These are phyloP conservation scores for Paraurostyla sp. DNA, from an alignment of 73 alveolate genomes.

Conservation along the genomic window DNA sequence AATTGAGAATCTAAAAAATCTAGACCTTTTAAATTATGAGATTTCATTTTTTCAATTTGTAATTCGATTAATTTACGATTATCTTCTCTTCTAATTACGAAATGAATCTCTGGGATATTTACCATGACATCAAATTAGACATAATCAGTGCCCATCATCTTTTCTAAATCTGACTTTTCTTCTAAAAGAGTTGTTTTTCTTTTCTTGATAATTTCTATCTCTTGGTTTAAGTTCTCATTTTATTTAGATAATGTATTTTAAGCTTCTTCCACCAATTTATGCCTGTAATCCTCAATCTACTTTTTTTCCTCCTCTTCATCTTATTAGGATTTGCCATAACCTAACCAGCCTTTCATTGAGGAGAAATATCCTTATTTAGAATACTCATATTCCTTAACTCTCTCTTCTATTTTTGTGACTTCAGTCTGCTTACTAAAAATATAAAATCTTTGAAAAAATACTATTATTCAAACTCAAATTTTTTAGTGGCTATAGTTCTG, in stretches of 20 bases:
- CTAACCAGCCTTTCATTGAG: conserved; percentile 25
- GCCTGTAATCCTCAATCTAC: conserved; percentile 46
- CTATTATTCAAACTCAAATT: conserved; percentile 37
- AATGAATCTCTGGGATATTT: conserved; percentile 52
- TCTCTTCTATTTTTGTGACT: conserved; percentile 12
- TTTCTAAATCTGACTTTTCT: conserved; percentile 4
- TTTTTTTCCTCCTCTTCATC: conserved; percentile 38
- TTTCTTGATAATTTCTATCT: conserved; percentile 2
- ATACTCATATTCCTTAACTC: conserved; percentile 54
- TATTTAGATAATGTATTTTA: not conserved
- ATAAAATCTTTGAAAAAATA: not conserved
- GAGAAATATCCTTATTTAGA: conserved; percentile 6
- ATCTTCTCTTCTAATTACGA: conserved; percentile 51
- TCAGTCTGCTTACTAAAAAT: not conserved
- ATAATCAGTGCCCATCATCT: conserved; percentile 14
- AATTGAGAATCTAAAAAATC: conserved; percentile 59
- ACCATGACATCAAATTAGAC: not conserved
- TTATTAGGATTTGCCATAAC: conserved; percentile 64
- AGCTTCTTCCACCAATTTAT: conserved; percentile 29
- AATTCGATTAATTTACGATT: conserved; percentile 44
- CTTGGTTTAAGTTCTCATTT: not conserved
- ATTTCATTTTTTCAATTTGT: conserved; percentile 44
- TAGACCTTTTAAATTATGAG: conserved; percentile 29
- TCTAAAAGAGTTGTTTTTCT: not conserved
- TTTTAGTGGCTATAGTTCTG: conserved; percentile 38